Base-by-base conservation (phyloP, 305 asterid genomes). In the Fraxinus nigra region DNA sequence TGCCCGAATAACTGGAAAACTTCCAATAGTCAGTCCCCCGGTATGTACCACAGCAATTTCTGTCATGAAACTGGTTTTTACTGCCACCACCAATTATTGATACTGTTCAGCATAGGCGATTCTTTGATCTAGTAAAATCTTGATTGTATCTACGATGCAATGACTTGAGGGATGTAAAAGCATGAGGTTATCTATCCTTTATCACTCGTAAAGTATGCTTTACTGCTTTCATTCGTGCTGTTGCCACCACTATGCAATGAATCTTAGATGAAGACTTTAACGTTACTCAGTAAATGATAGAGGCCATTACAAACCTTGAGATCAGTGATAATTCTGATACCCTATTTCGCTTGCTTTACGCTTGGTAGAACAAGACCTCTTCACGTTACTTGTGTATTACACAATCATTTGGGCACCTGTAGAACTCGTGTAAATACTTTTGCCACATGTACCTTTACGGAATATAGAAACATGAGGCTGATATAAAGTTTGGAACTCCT, bases 11-110 rank as follows among this genome's bases (percentile, higher is more conserved):
- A 89, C 95, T 0, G 94, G 98, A 90, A 93, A 91, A 82, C 97
- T 92, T 84, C 98, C 99, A 37, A 85, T 95, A n/a, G 89, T 95
- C 87, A 91, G 97, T 82, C 98, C 99, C 76, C 97, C 98, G 87
- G 98, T 95, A 91, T 78, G 91, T 56, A 80, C 77, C 69, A 5
- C 48, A 40, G 43, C 80, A 43, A 3, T 76, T 72, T 79, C 38
- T 32, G 65, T 46, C 70, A 16, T 80, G 69, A 78, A 72, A 46
- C n/a, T 72, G 16, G 73, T 65, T 65, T 65, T 65, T 65, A 24
- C 34, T 65, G 4, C 7, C 73, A 26, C 73, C 4, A 8, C 18
- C 30, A 26, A 28, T 28, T 67, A 5, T 28, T 26, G 18, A 67
- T 67, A 67, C n/a, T 16, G 54, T 4, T 51, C 20, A 48, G 20